Conservation (phyloP, 805 yeast genomes). For the Saccharomycopsis vini region DNA sequence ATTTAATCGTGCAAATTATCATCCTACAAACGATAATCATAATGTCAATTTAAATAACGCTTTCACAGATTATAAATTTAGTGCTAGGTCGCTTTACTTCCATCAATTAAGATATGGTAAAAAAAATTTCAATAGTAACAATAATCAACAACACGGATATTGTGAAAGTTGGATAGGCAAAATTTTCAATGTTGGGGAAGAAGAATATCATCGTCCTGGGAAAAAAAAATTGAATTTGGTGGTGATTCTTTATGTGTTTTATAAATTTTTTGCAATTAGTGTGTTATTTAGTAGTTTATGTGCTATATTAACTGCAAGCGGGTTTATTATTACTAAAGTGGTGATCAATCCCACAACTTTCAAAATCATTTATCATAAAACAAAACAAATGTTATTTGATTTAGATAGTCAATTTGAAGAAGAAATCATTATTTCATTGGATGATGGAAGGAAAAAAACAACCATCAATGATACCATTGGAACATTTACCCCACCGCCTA, state of each 20-base stretch:
- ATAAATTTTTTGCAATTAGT: constrained; percentile 9
- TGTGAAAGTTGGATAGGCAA: too few species aligned
- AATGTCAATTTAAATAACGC: too few species aligned
- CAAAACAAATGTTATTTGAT: too few species aligned
- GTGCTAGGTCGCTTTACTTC: too few species aligned
- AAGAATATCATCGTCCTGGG: too few species aligned
- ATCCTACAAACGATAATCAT: neutral
- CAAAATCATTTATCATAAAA: neutral
- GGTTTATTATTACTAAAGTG: constrained; percentile 1
- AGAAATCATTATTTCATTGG: too few species aligned
- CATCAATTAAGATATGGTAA: too few species aligned
- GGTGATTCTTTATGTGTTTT: constrained; percentile 3
- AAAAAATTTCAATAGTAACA: too few species aligned
- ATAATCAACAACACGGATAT: constrained; percentile 6
- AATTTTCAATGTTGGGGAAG: too few species aligned
- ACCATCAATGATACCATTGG: neutral
- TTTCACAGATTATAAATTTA: too few species aligned
- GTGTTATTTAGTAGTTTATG: constrained; percentile 2
- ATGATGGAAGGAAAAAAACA: neutral
- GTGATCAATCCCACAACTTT: constrained; percentile 1
- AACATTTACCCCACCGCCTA: too few species aligned
- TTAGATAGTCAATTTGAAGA: neutral
- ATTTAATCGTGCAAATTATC: neutral
- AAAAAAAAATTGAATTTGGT: neutral
- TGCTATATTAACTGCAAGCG: constrained; percentile 1